Base-by-base conservation (phyloP, 352 stramenopile genomes). In the Phytophthora fragariae region DNA sequence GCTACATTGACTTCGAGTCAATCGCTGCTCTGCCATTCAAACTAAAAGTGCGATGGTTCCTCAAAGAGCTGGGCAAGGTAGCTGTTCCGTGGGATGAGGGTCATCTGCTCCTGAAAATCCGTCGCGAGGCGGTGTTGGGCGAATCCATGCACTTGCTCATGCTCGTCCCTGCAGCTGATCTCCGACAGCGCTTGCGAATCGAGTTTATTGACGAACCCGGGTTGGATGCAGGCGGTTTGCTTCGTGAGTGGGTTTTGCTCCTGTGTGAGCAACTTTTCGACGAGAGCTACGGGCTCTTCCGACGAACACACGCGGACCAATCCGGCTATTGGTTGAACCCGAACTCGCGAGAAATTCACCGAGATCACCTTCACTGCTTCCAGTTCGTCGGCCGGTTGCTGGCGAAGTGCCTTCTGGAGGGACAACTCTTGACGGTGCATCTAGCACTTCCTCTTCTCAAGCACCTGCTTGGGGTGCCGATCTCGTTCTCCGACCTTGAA, bases 121-220 rank as follows among this genome's bases (percentile, higher is more conserved):
- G 86, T 31, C 88, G 89, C 21, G 88, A 95, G 5, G 84, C 83
- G 3, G 79, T 96, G 15, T 47, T 95, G 31, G 86, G 83, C 57
- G 88, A 96, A 58, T 95, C 88, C 46, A 94, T 95, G 88, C 85
- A 94, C 39, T 63, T 95, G 65, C 76, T 96, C 10, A 94, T 95
- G 86, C 64, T 93, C 17, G 84, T 94, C 5, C 86, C 86, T 7
- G 82, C 86, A 1, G 82, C 83, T 3, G 85, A 94, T 70, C 72
- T 96, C 1, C 80, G 86, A 12, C 86, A 94, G 61, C 81, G 88
- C 5, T 75, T 96, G 27, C 88, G 86, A 31, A 95, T 96, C 33
- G 88, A 96, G 68, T 96, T 96, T 50, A 92, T 94, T 19, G 83
- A 94, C 44, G 89, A 96, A 50, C 86, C 88, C 1, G 89, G 86